Evolutionary conservation across 768 basidiomycete genomes (phyloP).

Genomic region (Rhodotorula sphaerocarpa): DNA sequence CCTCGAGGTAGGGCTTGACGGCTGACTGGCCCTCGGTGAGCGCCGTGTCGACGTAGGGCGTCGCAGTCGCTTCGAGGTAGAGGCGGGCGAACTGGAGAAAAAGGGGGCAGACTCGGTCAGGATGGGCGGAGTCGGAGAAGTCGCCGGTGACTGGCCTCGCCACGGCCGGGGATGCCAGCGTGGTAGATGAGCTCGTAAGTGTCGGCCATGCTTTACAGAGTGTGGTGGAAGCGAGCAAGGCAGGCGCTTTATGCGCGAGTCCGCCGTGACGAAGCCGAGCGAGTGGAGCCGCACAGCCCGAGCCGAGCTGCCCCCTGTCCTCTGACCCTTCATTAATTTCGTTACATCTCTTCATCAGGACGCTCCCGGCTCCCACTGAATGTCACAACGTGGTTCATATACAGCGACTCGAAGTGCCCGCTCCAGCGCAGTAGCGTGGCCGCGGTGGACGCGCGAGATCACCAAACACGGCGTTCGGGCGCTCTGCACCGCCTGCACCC

Average conservation of each 20-base stretch:
- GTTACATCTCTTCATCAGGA: no score
- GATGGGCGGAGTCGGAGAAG: not conserved
- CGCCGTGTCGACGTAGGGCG: conserved; percentile 14
- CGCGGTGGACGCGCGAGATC: no score
- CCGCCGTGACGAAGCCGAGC: not conserved
- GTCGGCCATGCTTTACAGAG: not conserved
- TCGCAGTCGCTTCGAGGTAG: conserved; percentile 22
- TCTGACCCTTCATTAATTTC: no score
- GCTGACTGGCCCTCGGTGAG: conserved; percentile 9
- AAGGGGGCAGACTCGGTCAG: not conserved
- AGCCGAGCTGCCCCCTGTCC: no score
- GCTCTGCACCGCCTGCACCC: no score
- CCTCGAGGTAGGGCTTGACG: conserved; percentile 13
- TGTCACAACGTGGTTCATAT: no score
- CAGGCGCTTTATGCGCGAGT: no score
- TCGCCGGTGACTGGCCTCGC: conserved; percentile 7
- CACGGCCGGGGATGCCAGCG: conserved; percentile 25
- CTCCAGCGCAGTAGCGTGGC: no score
- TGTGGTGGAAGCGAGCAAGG: not conserved
- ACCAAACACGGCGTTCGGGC: no score
- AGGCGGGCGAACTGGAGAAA: conserved; percentile 20
- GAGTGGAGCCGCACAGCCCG: no score
- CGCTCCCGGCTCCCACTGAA: no score
- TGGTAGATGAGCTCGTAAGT: conserved; percentile 30
- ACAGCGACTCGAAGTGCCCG: no score